Percentiles rank a stretch among this genome's conserved stretches.
These are phyloP conservation scores for Starmerella tilneyi DNA, from an alignment of 805 yeast species.

Conservation along the genomic window DNA sequence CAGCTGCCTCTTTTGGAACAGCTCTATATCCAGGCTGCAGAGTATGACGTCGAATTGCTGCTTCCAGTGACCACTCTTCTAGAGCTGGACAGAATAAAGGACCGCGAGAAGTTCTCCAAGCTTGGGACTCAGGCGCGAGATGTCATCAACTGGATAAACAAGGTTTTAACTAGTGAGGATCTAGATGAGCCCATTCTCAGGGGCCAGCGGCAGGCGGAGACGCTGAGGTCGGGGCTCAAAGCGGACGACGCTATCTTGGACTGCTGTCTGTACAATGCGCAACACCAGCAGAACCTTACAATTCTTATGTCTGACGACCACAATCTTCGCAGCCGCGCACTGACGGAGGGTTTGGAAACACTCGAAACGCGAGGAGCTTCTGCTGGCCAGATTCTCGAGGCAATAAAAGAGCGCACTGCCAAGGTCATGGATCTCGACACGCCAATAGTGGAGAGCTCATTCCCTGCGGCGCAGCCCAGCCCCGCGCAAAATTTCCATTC, in stretches of 20 bases:
- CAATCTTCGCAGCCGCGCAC: constrained; percentile 15
- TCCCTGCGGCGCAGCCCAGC: background rate
- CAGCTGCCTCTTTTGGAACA: constrained; percentile 4
- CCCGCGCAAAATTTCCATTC: background rate
- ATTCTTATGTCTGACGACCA: constrained; percentile 17
- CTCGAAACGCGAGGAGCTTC: background rate
- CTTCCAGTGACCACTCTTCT: constrained; percentile 12
- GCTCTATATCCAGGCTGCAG: constrained; percentile 3
- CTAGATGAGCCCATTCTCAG: constrained; percentile 9
- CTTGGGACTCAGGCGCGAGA: constrained; percentile 12
- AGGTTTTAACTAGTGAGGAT: constrained; percentile 6
- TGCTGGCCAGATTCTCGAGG: constrained; percentile 1
- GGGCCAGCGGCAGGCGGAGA: constrained; percentile 16
- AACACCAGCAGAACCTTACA: background rate
- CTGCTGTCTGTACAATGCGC: constrained; percentile 19
- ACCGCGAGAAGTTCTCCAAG: constrained; percentile 1
- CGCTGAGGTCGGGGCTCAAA: background rate
- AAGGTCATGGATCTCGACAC: constrained; percentile 13
- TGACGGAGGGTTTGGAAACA: constrained; percentile 15
- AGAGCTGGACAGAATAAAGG: constrained; percentile 21
- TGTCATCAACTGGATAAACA: constrained; percentile 19
- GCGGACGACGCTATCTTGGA: constrained; percentile 19
- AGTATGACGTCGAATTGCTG: constrained; percentile 8
- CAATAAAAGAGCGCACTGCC: background rate
- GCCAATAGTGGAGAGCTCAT: background rate